Evolutionary conservation across 305 asterid genomes (phyloP), one percentile per base, ranked within the genome.

Genomic region (Stenogyne calaminthoides): DNA sequence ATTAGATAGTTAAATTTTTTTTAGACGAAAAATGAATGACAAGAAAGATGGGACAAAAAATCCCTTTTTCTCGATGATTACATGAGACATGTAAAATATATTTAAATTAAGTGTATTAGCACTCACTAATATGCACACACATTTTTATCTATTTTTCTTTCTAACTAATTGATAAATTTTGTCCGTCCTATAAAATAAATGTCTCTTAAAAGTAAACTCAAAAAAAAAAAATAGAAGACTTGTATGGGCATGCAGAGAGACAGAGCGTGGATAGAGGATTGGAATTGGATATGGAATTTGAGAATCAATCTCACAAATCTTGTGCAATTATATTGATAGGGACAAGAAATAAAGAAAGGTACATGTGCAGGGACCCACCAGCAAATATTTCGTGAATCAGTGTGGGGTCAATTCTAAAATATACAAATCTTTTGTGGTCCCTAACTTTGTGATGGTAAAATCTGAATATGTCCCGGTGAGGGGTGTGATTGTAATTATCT

Each of bases 371-470:
- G 86, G 89, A 70, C 86, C 89, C 84, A 78, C 73, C 22, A 58
- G 71, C 78, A 83, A 83, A 83, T 74, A 73, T 85, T 79, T 80
- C 27, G 60, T 60, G 78, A 78, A 81, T 81, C 82, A 74, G 7
- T 64, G 73, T 80, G 78, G 83, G 89, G 83, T 36, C 82, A 18
- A 5, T 75, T 67, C 70, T 3, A 29, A 55, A 80, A 77, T 85
- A 81, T 77, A 75, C 85, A 82, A 75, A 85, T 85, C 87, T 85
- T 81, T 77, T 20, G 89, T 74, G 89, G 89, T 78, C 87, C 87
- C 86, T 7, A 0, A 0, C n/a, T 39, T 70, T 46, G 69, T 67
- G 70, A 47, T 12, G 66, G 66, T 37, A 67, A 81, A 81, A 79
- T 80, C 78, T 69, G 71, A 77, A 77, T 77, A 67, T 79, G 80